Evolutionary conservation across 23 red algal genomes (phyloP).

Genomic region (Cyanidioschyzon merolae): DNA sequence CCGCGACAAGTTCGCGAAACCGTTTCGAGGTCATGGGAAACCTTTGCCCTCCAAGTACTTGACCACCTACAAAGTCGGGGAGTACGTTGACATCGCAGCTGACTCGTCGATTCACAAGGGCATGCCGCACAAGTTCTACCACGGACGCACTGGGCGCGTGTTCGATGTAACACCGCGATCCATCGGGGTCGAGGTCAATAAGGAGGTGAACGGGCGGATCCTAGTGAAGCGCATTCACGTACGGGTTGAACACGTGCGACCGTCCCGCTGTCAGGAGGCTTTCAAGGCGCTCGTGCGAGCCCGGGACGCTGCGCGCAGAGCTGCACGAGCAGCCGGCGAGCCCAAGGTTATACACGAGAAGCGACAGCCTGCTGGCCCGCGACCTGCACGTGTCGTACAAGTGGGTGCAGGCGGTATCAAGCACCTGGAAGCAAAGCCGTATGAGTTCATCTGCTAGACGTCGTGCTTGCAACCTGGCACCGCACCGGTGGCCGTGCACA

Average conservation of each 20-base stretch:
- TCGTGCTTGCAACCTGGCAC: too few relatives aligned
- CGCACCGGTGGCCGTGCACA: too few relatives aligned
- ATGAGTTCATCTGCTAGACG: conserved; percentile 6
- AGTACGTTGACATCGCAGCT: conserved; percentile 85
- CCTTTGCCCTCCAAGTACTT: conserved; percentile 63
- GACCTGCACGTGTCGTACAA: neutral
- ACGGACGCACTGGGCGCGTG: conserved; percentile 68
- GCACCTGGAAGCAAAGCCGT: conserved; percentile 12
- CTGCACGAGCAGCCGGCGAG: conserved; percentile 38
- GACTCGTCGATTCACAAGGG: conserved; percentile 77
- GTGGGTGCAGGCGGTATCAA: neutral
- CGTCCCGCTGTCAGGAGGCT: conserved; percentile 77
- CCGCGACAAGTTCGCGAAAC: conserved; percentile 66
- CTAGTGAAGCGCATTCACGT: conserved; percentile 91
- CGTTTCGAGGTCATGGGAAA: conserved; percentile 62
- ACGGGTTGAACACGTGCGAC: conserved; percentile 73
- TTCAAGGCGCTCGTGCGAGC: conserved; percentile 34
- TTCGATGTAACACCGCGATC: conserved; percentile 72
- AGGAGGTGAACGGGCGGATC: conserved; percentile 45
- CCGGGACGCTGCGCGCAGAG: conserved; percentile 34
- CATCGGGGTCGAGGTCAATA: conserved; percentile 84
- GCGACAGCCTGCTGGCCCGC: conserved; percentile 2
- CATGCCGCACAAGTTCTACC: conserved; percentile 99
- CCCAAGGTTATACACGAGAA: neutral
- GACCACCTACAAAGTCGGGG: conserved; percentile 68